These are phyloP conservation scores for Tolypocladium tundrense DNA, from an alignment of 2,329 filamentous ascomycete species.

Conservation along the genomic window DNA sequence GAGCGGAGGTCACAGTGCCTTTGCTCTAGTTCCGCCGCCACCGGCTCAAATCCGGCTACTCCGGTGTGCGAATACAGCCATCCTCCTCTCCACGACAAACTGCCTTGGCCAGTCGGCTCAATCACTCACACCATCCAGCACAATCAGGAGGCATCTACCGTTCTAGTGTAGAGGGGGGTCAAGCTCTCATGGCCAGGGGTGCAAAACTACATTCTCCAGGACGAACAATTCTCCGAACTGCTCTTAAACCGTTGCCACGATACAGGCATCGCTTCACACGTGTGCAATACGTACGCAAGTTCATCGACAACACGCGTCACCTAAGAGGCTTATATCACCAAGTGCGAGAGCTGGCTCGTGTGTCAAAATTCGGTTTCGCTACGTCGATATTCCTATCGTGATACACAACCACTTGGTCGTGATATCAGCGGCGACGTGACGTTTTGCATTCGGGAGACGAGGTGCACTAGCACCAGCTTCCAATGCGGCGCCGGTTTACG, in stretches of 20 bases:
- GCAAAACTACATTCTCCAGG: no score
- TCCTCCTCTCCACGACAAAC: not conserved
- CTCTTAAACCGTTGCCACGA: not conserved
- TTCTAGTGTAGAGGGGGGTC: no score
- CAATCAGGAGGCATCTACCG: no score
- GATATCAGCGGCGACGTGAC: constrained; percentile 8
- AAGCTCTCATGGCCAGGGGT: no score
- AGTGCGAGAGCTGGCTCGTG: not conserved
- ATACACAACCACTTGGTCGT: constrained; percentile 17
- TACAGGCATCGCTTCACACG: not conserved
- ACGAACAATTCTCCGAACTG: no score
- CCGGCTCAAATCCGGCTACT: constrained; percentile 1
- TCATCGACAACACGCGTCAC: not conserved
- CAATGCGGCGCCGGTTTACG: constrained; percentile 1
- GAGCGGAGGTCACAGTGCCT: not conserved
- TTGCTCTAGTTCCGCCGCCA: not conserved
- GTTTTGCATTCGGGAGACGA: constrained; percentile 4
- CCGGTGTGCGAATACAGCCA: not conserved
- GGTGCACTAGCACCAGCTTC: constrained; percentile 15
- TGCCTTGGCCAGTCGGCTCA: not conserved
- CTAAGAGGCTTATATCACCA: not conserved
- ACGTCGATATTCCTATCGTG: constrained; percentile 6
- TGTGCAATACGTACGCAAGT: not conserved
- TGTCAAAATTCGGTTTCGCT: constrained; percentile 6
- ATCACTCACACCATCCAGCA: not conserved